These are phyloP conservation scores for Silene noctiflora DNA, from an alignment of 179 eudicot species.

Conservation along the genomic window DNA sequence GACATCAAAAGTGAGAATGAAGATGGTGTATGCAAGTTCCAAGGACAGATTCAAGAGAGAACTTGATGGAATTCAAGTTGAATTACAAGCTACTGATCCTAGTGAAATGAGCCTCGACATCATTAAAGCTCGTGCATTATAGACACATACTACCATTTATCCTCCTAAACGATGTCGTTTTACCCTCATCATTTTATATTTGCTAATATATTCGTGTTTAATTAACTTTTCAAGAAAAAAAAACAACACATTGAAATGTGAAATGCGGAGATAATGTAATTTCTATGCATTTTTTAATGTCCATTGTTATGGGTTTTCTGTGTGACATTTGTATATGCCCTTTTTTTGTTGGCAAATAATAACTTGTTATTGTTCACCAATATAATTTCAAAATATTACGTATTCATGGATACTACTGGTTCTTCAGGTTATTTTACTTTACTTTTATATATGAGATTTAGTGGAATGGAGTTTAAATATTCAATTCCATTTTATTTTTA, in stretches of 20 bases:
- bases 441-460: no score
- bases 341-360: not conserved
- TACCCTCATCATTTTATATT: slow-evolving; percentile 16
- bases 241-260: not conserved
- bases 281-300: slow-evolving; percentile 19
- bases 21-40: slow-evolving; percentile 90
- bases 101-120: slow-evolving; percentile 85
- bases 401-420: no score
- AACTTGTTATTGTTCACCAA: not conserved
- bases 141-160: not conserved
- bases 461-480: no score
- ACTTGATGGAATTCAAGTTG: slow-evolving; percentile 82
- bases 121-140: slow-evolving; percentile 58
- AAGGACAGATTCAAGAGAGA: slow-evolving; percentile 90
- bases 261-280: slow-evolving; percentile 33
- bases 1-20: slow-evolving; percentile 74
- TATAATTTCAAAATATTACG: no score
- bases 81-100: slow-evolving; percentile 82
- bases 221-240: slow-evolving; percentile 20
- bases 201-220: slow-evolving; percentile 8
- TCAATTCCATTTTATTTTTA: no score
- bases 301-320: slow-evolving; percentile 19
- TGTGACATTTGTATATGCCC: slow-evolving; percentile 12
- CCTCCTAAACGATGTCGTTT: not conserved
- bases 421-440: no score